Evolutionary conservation across 805 yeast genomes (phyloP).

Genomic region (Brettanomyces bruxellensis): DNA sequence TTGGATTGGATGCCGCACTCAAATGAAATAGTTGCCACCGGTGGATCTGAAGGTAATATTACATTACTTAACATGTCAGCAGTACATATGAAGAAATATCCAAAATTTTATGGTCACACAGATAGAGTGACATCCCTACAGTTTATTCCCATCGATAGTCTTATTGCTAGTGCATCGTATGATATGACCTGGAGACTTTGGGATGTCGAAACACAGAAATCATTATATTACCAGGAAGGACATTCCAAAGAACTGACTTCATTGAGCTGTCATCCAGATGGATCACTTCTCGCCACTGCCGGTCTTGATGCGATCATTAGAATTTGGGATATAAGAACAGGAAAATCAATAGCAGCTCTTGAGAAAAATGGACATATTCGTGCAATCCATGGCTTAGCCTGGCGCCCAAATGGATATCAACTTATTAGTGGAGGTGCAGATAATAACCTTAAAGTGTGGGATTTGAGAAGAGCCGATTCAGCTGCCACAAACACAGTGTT

Average conservation of each 20-base stretch:
- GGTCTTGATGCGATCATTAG: conserved; percentile 69
- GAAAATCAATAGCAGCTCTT: conserved; percentile 49
- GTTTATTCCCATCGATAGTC: conserved; percentile 56
- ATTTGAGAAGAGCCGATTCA: conserved; percentile 44
- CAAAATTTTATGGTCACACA: conserved; percentile 33
- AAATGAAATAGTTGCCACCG: conserved; percentile 22
- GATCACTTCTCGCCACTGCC: conserved; percentile 64
- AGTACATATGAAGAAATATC: conserved; percentile 1
- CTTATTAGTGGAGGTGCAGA: conserved; percentile 83
- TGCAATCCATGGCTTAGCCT: conserved; percentile 62
- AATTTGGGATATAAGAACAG: conserved; percentile 84
- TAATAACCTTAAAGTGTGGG: conserved; percentile 78
- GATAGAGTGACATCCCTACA: conserved; percentile 50
- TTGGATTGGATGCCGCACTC: conserved; percentile 44
- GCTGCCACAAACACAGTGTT: conserved; percentile 33
- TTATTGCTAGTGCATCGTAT: conserved; percentile 62
- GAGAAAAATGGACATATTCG: conserved; percentile 51
- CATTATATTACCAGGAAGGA: conserved; percentile 72
- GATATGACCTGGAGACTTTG: conserved; percentile 86
- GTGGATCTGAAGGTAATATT: conserved; percentile 39
- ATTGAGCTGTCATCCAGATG: conserved; percentile 63
- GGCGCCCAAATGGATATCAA: conserved; percentile 65
- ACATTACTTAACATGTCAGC: conserved; percentile 5
- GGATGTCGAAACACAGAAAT: conserved; percentile 49
- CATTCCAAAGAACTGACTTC: conserved; percentile 67